phyloP scores from a whole-genome alignment of 352 stramenopile species.

The Ophiocytium majus region DNA sequence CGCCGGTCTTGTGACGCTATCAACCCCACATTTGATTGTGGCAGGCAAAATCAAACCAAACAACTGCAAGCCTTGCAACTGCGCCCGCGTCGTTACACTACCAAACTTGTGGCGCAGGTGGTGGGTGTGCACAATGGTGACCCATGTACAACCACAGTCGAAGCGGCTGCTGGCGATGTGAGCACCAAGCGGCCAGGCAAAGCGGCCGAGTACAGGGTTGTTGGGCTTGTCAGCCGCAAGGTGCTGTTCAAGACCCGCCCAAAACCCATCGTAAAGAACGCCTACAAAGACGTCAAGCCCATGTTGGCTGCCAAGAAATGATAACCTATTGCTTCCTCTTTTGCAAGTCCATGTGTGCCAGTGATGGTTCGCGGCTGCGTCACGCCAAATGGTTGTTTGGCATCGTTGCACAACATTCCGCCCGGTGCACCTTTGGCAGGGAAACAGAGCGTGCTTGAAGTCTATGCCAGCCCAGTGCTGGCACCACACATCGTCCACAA shows the following conservation, averaged over 20 bases:
- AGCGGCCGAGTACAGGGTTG: background rate
- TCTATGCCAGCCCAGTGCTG: no score
- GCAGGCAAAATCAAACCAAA: background rate
- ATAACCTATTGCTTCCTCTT: no score
- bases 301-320: background rate
- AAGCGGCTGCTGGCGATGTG: background rate
- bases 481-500: no score
- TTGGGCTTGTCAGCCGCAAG: background rate
- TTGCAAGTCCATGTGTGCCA: background rate
- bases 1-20: background rate
- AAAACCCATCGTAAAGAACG: conserved; percentile 12
- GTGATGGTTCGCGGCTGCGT: background rate
- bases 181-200: background rate
- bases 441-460: no score
- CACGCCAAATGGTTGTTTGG: background rate
- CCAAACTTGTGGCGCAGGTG: background rate
- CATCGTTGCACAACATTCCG: no score
- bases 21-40: background rate
- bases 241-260: conserved; percentile 14
- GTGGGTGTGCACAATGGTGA: background rate
- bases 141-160: background rate
- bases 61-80: background rate
- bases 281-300: background rate
- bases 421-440: no score
- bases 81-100: background rate